Evolutionary conservation across 306 rosid genomes (phyloP).

Genomic region (Senna siamea): DNA sequence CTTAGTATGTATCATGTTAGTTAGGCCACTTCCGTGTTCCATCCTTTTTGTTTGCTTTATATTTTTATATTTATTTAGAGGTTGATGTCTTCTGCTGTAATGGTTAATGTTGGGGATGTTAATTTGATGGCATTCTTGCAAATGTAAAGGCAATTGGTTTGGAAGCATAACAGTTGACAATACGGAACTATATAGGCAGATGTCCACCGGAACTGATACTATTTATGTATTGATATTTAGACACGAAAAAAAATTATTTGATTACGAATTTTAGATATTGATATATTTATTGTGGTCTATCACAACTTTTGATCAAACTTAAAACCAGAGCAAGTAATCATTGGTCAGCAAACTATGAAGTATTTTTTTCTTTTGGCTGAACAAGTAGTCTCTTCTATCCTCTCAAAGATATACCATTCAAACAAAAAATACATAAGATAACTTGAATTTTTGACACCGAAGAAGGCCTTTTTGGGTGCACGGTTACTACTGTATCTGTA

Average conservation of each 20-base stretch:
- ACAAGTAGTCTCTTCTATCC: too few species aligned
- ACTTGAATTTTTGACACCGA: too few species aligned
- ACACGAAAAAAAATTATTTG: constrained; percentile 7
- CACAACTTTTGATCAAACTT: too few species aligned
- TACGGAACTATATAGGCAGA: background rate
- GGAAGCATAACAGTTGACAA: constrained; percentile 21
- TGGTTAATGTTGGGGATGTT: constrained; percentile 35
- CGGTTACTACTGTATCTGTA: too few species aligned
- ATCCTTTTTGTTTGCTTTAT: constrained; percentile 34
- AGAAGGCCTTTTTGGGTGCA: too few species aligned
- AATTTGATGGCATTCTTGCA: constrained; percentile 43
- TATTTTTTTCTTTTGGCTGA: too few species aligned
- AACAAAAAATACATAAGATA: too few species aligned
- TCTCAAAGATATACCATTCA: too few species aligned
- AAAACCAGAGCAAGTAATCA: too few species aligned
- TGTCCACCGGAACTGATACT: constrained; percentile 16
- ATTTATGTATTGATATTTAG: constrained; percentile 35
- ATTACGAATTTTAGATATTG: background rate
- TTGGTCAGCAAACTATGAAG: too few species aligned
- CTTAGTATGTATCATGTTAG: constrained; percentile 58
- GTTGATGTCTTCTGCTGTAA: constrained; percentile 45
- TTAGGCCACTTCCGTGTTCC: constrained; percentile 46
- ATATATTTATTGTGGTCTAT: too few species aligned
- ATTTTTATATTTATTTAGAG: constrained; percentile 46
- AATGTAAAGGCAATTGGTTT: constrained; percentile 52